Base-by-base conservation (phyloP, 2,329 filamentous ascomycete species). In the Cladophialophora immunda region DNA sequence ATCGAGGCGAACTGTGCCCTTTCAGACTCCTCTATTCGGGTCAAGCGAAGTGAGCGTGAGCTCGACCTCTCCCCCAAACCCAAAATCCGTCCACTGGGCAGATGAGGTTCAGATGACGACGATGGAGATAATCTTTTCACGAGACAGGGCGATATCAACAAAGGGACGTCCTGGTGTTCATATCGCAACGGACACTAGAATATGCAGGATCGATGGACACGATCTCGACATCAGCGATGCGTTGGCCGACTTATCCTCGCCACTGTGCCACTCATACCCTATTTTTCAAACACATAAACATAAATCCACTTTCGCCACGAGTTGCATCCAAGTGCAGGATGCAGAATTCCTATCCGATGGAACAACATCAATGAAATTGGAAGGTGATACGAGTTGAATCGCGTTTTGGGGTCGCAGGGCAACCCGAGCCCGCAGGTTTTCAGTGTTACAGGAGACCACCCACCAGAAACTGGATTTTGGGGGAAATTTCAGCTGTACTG, bases 61-160 rank as follows among this genome's bases (percentile, higher is more conserved):
- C 15, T n/a, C 27, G 15, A 57, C 34, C n/a, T 45, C 25, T 17
- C 15, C n/a, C 13, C 19, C 41, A 19, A 66, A 58, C 50, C 58
- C 68, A n/a, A 70, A 70, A 59, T 70, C 65, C 15, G 68, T 70
- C 22, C 65, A 62, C 32, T 70, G 68, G 68, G 68, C 68, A 8
- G 68, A 70, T 38, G 54, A 70, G 25, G 27, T 70, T 53, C 41
- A 64, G 25, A 38, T 67, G 8, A 56, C 65, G 17, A 66, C 34
- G 4, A n/a, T 64, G 15, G 64, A 69, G 27, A 38, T 61, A 29
- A 58, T 32, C 32, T 50, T 54, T 36, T 25, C 54, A 54, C 19
- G 54, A 52, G 32, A 38, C 15, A 53, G 29, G 4, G 34, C 22
- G 45, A 25, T 9, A 13, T 50, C 13, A 55, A 36, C 29, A 3